Percentiles rank a stretch among this genome's conserved stretches.
Conservation (phyloP, 768 basidiomycete species). For the Asterophora parasitica region DNA sequence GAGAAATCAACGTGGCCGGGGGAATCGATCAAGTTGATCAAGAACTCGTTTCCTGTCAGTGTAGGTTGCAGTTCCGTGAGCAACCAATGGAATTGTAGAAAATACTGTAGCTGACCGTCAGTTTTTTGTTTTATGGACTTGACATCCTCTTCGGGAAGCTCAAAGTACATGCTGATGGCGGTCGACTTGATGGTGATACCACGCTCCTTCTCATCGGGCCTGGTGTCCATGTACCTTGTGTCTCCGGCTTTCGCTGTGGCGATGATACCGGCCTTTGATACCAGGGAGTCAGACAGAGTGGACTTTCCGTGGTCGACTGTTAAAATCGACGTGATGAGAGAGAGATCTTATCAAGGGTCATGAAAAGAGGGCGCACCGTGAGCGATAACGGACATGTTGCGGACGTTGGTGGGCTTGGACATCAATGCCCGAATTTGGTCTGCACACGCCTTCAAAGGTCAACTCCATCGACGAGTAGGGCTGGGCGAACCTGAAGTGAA, state of each 20-base stretch:
- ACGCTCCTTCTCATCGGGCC: conserved; percentile 97
- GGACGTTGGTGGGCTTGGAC: conserved; percentile 86
- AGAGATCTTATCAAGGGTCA: conserved; percentile 4
- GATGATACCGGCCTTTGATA: conserved; percentile 99
- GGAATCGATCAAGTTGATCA: too few species aligned
- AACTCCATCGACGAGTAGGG: neutral
- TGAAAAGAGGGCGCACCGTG: conserved; percentile 50
- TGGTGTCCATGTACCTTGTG: conserved; percentile 91
- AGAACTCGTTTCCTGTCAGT: conserved; percentile 92
- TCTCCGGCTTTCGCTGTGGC: conserved; percentile 90
- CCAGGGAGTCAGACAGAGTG: conserved; percentile 95
- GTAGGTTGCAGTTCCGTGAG: conserved; percentile 18
- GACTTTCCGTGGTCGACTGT: conserved; percentile 99
- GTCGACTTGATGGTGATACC: too few species aligned
- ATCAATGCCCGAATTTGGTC: conserved; percentile 85
- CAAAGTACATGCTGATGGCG: conserved; percentile 99
- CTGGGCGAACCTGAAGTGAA: conserved; percentile 67
- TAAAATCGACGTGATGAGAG: neutral
- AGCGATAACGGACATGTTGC: conserved; percentile 91
- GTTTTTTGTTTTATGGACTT: conserved; percentile 88
- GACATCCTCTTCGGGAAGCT: conserved; percentile 86
- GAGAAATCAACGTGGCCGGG: conserved; percentile 99
- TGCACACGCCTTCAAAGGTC: conserved; percentile 23
- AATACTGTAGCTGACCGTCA: conserved; percentile 51
- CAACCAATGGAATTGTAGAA: neutral